A percentile compares a stretch with the other conserved stretches of the same genome.
Evolutionary conservation across 163 green algal genomes (phyloP).

Genomic region (Chloromonas sp.): DNA sequence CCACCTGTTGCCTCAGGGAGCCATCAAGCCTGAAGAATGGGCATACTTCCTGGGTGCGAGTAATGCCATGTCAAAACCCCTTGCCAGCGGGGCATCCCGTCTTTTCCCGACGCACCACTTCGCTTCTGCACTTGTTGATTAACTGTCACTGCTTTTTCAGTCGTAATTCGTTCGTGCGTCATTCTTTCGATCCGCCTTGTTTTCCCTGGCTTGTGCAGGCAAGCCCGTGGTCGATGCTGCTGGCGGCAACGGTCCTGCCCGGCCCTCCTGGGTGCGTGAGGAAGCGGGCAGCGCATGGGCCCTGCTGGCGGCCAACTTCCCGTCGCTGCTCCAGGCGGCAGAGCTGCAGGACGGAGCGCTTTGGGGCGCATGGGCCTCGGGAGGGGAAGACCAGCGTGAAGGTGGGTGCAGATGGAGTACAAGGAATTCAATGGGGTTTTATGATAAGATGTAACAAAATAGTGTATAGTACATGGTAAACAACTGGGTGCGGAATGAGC

Average conservation of each 20-base stretch:
- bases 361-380: slow-evolving; percentile 54
- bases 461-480: no score
- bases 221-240: slow-evolving; percentile 16
- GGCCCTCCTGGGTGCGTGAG: slow-evolving; percentile 42
- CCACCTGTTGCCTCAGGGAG: slow-evolving; percentile 33
- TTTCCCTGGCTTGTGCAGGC: neutral
- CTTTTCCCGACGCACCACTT: no score
- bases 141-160: no score
- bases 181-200: neutral
- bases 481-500: no score
- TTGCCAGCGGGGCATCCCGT: no score
- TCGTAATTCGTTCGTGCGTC: neutral
- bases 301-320: slow-evolving; percentile 42
- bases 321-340: slow-evolving; percentile 26
- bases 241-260: neutral
- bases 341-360: slow-evolving; percentile 39
- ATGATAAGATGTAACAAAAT: no score
- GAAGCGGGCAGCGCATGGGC: slow-evolving; percentile 24
- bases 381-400: neutral
- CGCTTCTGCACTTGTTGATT: no score
- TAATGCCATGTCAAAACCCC: no score
- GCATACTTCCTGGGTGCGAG: slow-evolving; percentile 44
- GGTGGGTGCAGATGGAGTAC: no score
- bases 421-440: no score
- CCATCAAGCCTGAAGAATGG: slow-evolving; percentile 51